phyloP scores from a whole-genome alignment of 2,329 filamentous ascomycete species.

The Monilinia polystroma region DNA sequence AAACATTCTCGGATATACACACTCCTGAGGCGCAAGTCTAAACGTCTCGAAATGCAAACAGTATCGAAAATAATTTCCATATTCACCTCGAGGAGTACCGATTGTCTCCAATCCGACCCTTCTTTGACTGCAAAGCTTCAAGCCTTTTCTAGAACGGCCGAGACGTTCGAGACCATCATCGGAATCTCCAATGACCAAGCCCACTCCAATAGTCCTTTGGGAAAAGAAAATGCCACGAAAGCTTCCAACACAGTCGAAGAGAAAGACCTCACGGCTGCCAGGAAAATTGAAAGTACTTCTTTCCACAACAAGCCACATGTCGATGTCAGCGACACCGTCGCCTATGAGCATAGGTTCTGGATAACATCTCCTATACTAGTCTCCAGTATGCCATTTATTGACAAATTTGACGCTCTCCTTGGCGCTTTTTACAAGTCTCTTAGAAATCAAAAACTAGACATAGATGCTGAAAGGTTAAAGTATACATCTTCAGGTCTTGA shows the following conservation, averaged over 20 bases:
- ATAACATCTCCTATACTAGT: background rate
- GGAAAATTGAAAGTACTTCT: background rate
- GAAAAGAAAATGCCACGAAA: background rate
- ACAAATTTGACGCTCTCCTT: background rate
- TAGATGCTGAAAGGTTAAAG: background rate
- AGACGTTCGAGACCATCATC: background rate
- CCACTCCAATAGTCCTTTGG: background rate
- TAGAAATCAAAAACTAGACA: background rate
- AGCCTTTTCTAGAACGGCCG: background rate
- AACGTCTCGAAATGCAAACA: background rate
- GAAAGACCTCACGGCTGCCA: background rate
- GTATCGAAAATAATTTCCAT: background rate
- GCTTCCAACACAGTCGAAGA: background rate
- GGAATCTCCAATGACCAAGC: background rate
- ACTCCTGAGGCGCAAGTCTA: background rate
- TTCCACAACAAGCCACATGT: background rate
- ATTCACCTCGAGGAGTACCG: background rate
- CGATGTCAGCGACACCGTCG: background rate
- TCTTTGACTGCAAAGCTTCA: background rate
- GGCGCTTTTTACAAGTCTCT: background rate
- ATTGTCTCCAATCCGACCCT: background rate
- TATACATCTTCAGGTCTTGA: background rate
- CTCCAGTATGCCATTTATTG: background rate
- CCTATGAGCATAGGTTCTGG: background rate
- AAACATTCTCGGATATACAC: background rate